Base-by-base conservation (phyloP, 345 rosid genomes). In the Psidium guajava region DNA sequence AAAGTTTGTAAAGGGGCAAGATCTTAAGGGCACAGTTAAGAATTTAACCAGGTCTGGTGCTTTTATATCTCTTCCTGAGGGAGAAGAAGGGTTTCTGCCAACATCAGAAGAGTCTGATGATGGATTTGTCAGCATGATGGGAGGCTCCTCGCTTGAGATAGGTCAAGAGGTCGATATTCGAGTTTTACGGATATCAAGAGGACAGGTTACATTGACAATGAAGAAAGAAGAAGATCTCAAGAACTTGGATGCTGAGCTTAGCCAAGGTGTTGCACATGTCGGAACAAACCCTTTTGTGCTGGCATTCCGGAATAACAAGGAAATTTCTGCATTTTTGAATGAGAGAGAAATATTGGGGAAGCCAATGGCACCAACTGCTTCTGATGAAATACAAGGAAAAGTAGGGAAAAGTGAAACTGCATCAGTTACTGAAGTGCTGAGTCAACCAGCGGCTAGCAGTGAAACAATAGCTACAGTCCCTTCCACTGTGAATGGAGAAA, bases 11-110 rank as follows among this genome's bases (percentile, higher is more conserved):
- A 91, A 87, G 87, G 99, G 99, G 86, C 98, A 95, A 92, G 95
- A 92, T n/a, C 88, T 95, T 82, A 93, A 90, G 53, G 99, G 98
- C 52, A 92, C 93, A 0, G 97, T 95, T 54, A 95, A 97, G 91
- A 95, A 93, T 87, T 85, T 94, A 81, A 88, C 93, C 50, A 90
- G 96, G 88, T 89, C 96, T 21, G 98, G 99, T 54, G 92, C 98
- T 81, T 95, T 96, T 89, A 93, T 96, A 51, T 88, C 96, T 27
- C 96, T 97, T 54, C 95, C 98, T 4, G 98, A 93, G 86, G 97
- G 97, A 11, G 98, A 94, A 87, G 98, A 97, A 90, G 98, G 99
- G 86, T 95, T 97, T 89, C 87, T 95, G 28, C 98, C 99, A 3
- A 50, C 88, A 6, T 87, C 94, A 82, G 98, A 97, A 90, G 99